These are phyloP conservation scores for Clonostachys rosea DNA, from an alignment of 2,329 filamentous ascomycete species.

Conservation along the genomic window DNA sequence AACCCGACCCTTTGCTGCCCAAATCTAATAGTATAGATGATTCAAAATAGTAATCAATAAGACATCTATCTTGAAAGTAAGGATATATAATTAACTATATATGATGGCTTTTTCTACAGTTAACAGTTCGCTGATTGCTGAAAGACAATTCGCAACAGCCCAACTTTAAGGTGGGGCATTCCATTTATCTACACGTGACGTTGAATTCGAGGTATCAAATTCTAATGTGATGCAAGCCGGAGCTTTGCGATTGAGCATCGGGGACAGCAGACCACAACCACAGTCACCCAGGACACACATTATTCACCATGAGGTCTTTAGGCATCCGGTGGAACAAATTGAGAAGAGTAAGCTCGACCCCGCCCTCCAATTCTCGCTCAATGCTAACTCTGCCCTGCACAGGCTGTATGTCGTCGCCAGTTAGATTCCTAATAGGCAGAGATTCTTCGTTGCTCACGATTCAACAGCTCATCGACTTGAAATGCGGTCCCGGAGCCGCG, in stretches of 20 bases:
- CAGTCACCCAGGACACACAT: too few relatives aligned
- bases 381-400: not conserved
- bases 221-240: not conserved
- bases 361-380: not conserved
- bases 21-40: too few relatives aligned
- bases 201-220: not conserved
- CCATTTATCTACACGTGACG: not conserved
- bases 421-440: not conserved
- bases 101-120: too few relatives aligned
- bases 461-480: conserved; percentile 65
- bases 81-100: too few relatives aligned
- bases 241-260: conserved; percentile 1
- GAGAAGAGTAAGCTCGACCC: conserved; percentile 54
- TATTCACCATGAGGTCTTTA: conserved; percentile 36
- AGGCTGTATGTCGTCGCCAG: conserved; percentile 4
- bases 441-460: conserved; percentile 3
- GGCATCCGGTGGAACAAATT: conserved; percentile 70
- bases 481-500: conserved; percentile 78
- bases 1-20: too few relatives aligned
- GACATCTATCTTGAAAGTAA: too few relatives aligned
- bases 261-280: conserved; percentile 3
- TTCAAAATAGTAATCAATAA: too few relatives aligned
- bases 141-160: not conserved
- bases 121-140: not conserved
- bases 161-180: not conserved